Percentiles rank a stretch among this genome's conserved stretches.
Evolutionary conservation across 2,329 filamentous ascomycete species (phyloP).

Genomic region (Colletotrichum spaethianum): DNA sequence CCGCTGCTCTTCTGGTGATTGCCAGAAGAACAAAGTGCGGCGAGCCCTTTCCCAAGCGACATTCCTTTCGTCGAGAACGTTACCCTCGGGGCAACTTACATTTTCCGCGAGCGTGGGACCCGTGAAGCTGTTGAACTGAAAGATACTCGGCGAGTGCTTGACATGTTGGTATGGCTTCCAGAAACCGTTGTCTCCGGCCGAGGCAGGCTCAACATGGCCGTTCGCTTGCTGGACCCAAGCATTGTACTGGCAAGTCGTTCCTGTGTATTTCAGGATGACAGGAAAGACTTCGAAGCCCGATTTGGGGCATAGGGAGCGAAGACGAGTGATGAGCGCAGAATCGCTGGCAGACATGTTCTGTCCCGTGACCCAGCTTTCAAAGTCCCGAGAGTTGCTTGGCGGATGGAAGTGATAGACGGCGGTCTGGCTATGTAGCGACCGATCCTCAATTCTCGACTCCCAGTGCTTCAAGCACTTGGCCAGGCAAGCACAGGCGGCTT

Average conservation of each 20-base stretch:
- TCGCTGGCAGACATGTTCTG: constrained; percentile 23
- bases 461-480: constrained; percentile 12
- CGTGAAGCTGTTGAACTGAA: constrained; percentile 12
- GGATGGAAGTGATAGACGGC: constrained; percentile 34
- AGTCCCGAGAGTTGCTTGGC: constrained; percentile 19
- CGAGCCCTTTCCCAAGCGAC: constrained; percentile 35
- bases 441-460: constrained; percentile 7
- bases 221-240: not conserved
- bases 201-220: not conserved
- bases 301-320: constrained; percentile 17
- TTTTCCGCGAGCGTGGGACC: constrained; percentile 12
- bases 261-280: constrained; percentile 35
- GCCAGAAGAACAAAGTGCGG: constrained; percentile 26
- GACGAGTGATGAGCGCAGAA: not conserved
- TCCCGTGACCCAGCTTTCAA: constrained; percentile 11
- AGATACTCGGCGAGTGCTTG: constrained; percentile 18
- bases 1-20: constrained; percentile 7
- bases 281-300: constrained; percentile 33
- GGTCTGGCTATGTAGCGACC: constrained; percentile 16
- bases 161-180: constrained; percentile 37
- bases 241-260: constrained; percentile 22
- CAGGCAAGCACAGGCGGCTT: not conserved
- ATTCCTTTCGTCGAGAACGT: constrained; percentile 27
- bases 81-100: constrained; percentile 12
- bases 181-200: not conserved